These are phyloP conservation scores for Tirmania nivea DNA, from an alignment of 495 filamentous ascomycete genomes.

Conservation along the genomic window DNA sequence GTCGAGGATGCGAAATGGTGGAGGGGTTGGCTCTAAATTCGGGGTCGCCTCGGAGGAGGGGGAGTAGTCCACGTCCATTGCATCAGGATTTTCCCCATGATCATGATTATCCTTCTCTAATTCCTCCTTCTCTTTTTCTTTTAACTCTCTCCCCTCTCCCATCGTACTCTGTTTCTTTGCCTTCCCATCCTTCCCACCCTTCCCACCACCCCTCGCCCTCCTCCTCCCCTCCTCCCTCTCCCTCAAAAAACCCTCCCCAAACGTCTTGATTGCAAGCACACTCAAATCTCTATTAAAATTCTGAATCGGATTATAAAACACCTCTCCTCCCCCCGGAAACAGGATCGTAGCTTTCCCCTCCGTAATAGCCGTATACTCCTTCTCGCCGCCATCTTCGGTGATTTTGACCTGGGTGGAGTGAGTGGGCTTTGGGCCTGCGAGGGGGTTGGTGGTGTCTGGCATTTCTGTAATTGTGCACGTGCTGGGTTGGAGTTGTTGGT, in stretches of 20 bases:
- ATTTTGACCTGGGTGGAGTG: constrained; percentile 9
- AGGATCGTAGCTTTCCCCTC: constrained; percentile 50
- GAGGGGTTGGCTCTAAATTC: background rate
- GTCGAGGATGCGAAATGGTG: constrained; percentile 63
- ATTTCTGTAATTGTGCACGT: too few species aligned
- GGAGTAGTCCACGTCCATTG: background rate
- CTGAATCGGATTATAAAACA: constrained; percentile 97
- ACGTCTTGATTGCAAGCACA: constrained; percentile 69
- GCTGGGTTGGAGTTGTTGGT: too few species aligned
- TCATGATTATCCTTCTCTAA: background rate
- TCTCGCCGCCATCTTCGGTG: constrained; percentile 26
- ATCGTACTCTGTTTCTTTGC: constrained; percentile 9
- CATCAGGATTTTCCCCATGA: background rate
- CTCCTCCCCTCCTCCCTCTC: constrained; percentile 25
- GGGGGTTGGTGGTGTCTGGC: too few species aligned
- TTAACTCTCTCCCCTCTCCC: constrained; percentile 6
- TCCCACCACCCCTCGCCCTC: constrained; percentile 16
- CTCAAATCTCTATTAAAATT: constrained; percentile 96
- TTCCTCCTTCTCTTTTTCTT: constrained; percentile 1
- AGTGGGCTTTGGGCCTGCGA: constrained; percentile 7
- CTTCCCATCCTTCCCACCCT: constrained; percentile 24
- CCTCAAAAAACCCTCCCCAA: constrained; percentile 44
- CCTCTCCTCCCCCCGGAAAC: constrained; percentile 41
- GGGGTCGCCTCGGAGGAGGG: background rate
- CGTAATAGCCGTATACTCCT: constrained; percentile 35